phyloP scores from a whole-genome alignment of 1,284 basidiomycete genomes.

The Microbotryomycetes sp. region DNA sequence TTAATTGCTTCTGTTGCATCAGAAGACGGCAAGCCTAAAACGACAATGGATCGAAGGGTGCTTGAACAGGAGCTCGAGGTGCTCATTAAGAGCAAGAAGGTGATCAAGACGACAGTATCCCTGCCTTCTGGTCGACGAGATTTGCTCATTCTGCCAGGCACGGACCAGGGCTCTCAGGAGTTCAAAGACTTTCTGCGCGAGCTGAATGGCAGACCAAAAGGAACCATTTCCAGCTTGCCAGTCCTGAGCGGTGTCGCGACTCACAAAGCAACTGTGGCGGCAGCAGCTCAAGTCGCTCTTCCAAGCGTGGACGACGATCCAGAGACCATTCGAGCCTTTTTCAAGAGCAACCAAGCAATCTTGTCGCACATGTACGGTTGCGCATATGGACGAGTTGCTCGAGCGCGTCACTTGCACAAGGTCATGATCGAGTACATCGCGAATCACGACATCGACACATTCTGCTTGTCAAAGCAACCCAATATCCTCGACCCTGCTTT shows the following conservation, averaged over 20 bases:
- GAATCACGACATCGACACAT: background rate
- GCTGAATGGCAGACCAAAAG: background rate
- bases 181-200: background rate
- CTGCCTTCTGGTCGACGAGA: background rate
- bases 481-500: slow-evolving; percentile 54
- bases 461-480: background rate
- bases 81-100: background rate
- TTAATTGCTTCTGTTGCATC: background rate
- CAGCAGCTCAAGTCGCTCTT: background rate
- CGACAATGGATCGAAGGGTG: background rate
- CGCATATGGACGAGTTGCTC: slow-evolving; percentile 56
- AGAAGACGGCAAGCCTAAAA: background rate
- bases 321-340: slow-evolving; percentile 52
- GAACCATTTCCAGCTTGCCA: background rate
- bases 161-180: background rate
- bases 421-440: slow-evolving; percentile 46
- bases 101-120: background rate
- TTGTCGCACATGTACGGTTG: slow-evolving; percentile 62
- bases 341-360: slow-evolving; percentile 59
- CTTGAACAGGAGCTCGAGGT: background rate
- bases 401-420: slow-evolving; percentile 60
- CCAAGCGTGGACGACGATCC: slow-evolving; percentile 44
- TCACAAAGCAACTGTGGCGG: background rate
- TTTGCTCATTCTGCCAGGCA: background rate
- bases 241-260: background rate